Percentiles rank a stretch among this genome's conserved stretches.
phyloP scores from a whole-genome alignment of 176 grass and related monocot species.

The Triticum turgidum region DNA sequence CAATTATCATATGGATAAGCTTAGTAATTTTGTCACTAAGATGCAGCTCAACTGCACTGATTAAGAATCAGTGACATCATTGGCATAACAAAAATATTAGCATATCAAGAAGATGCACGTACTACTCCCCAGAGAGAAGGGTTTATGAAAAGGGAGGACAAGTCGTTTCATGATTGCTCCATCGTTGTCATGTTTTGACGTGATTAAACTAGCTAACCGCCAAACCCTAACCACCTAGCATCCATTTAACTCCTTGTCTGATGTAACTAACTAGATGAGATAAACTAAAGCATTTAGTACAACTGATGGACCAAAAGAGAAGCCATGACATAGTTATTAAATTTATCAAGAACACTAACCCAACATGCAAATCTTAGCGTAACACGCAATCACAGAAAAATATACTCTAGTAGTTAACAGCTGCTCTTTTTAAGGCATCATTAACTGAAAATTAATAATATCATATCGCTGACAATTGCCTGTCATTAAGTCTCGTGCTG shows the following conservation, averaged over 20 bases:
- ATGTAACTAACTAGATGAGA: conserved; percentile 42
- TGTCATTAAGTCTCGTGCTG: background rate
- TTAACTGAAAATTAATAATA: background rate
- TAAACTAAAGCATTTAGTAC: conserved; percentile 44
- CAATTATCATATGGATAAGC: conserved; percentile 32
- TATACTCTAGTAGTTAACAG: background rate
- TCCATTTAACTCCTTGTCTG: conserved; percentile 34
- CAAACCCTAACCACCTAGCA: conserved; percentile 50
- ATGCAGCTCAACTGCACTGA: background rate
- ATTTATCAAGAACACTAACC: background rate
- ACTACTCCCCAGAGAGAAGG: conserved; percentile 7
- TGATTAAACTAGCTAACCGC: conserved; percentile 48
- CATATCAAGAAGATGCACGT: conserved; percentile 26
- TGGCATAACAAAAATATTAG: conserved; percentile 11
- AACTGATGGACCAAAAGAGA: conserved; percentile 34
- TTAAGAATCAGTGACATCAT: conserved; percentile 31
- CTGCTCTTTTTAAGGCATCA: background rate
- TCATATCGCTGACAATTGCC: background rate
- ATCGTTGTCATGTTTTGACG: conserved; percentile 36
- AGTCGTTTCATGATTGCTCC: conserved; percentile 39
- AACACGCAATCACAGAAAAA: conserved; percentile 3
- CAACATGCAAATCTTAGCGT: conserved; percentile 16
- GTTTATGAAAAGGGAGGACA: conserved; percentile 22
- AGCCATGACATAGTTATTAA: conserved; percentile 3
- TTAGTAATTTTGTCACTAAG: conserved; percentile 22